Evolutionary conservation across 345 rosid genomes (phyloP), one percentile per base, ranked within the genome.

Genomic region (Eutrema japonicum): DNA sequence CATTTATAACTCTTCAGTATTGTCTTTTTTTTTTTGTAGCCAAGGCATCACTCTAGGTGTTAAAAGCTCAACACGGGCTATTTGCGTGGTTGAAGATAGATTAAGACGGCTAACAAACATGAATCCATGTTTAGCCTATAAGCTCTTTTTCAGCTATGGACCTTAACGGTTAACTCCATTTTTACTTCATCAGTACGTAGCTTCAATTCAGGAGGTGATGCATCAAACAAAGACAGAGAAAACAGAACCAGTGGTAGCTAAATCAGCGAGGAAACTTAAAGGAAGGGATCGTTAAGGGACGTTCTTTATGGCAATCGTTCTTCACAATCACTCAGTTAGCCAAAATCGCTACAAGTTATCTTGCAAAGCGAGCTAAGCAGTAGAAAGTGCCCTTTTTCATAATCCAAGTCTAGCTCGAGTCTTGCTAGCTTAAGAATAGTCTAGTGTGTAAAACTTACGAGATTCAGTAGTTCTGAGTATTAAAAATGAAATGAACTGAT

Each of bases 21-120:
- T 33, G 60, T 58, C 37, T 47, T 56, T 8, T 32, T 32, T 4
- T n/a, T 63, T 54, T 50, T 76, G 49, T 78, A 93, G 98, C 29
- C 97, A 88, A 71, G 96, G 83, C 71, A 88, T 93, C 42, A 86
- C 88, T 29, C 97, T 84, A 81, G 95, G 97, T 61, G 96, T 91
- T 74, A 83, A 82, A 76, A 83, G 83, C 79, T 91, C 98, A 18
- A 83, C 98, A 35, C 79, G 79, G 64, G 94, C 87, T 41, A 96
- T 93, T 76, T 91, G 89, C 10, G 40, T 84, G 59, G 97, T 94
- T 65, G 98, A 91, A 82, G 96, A 91, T 84, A 87, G 87, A 73
- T 80, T 93, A 65, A 88, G 88, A 33, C 61, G 80, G 64, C 73
- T 93, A 8, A 80, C 88, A 8, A 79, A 82, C 78, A 78, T 75